phyloP scores from a whole-genome alignment of 805 yeast genomes.

The Osmozyma mogii region DNA sequence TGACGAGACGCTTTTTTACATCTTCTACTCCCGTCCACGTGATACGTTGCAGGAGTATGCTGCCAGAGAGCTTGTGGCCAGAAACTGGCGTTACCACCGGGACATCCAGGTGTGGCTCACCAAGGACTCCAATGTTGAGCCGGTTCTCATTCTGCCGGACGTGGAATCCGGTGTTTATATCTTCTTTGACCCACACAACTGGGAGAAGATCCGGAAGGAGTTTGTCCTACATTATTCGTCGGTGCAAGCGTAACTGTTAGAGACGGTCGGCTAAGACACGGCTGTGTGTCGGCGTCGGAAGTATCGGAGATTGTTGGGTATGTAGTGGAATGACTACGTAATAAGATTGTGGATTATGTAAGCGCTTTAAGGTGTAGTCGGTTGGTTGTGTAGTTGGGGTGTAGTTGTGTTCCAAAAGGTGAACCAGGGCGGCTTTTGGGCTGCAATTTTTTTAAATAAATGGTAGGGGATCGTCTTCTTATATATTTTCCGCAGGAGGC shows the following conservation, averaged over 20 bases:
- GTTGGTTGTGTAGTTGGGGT: too few species aligned
- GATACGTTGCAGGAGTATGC: slow-evolving; percentile 91
- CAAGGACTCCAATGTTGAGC: slow-evolving; percentile 85
- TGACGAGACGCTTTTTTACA: slow-evolving; percentile 89
- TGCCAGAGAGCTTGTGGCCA: slow-evolving; percentile 78
- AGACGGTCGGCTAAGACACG: too few species aligned
- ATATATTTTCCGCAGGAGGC: too few species aligned
- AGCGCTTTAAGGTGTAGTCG: too few species aligned
- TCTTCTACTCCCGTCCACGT: slow-evolving; percentile 88
- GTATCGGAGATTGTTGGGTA: too few species aligned
- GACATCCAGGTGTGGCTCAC: slow-evolving; percentile 95
- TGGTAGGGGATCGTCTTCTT: too few species aligned
- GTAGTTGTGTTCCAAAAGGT: too few species aligned
- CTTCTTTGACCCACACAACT: slow-evolving; percentile 89
- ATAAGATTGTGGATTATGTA: too few species aligned
- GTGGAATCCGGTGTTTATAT: slow-evolving; percentile 91
- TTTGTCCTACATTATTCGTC: slow-evolving; percentile 45
- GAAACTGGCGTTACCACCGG: slow-evolving; percentile 97
- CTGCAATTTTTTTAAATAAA: too few species aligned
- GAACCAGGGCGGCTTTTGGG: too few species aligned
- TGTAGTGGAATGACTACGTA: too few species aligned
- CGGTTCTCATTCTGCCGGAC: slow-evolving; percentile 67
- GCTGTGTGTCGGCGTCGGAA: too few species aligned
- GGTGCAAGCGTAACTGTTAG: slow-evolving; percentile 19
- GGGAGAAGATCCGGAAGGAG: slow-evolving; percentile 86